phyloP scores from a whole-genome alignment of 306 rosid species.

The Lablab purpureus region DNA sequence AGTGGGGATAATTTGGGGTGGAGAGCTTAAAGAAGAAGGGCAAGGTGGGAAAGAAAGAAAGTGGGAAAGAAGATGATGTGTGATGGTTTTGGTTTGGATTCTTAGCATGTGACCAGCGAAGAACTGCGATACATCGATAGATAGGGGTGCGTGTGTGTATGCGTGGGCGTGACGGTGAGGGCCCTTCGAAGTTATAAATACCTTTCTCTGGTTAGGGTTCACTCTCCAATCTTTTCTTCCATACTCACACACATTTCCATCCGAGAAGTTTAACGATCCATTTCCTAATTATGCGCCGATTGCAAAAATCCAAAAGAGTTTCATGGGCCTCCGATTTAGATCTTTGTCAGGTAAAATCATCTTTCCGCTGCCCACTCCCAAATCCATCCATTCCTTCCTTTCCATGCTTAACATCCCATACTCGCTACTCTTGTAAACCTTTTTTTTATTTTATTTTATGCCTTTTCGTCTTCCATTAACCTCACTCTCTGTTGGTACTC shows the following conservation, averaged over 20 bases:
- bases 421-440: conserved; percentile 32
- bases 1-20: conserved; percentile 9
- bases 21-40: not conserved
- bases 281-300: conserved; percentile 73
- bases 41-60: not conserved
- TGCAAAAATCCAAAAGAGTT: conserved; percentile 75
- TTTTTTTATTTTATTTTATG: not conserved
- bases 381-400: conserved; percentile 36
- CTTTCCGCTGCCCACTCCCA: conserved; percentile 46
- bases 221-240: conserved; percentile 41
- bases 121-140: conserved; percentile 20
- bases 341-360: conserved; percentile 88
- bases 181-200: conserved; percentile 18
- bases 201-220: conserved; percentile 55
- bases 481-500: not conserved
- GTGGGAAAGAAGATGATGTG: too few species aligned
- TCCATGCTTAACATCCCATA: conserved; percentile 11
- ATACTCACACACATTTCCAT: not conserved
- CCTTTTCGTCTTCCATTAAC: not conserved
- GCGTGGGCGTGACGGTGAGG: conserved; percentile 4
- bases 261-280: conserved; percentile 43
- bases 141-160: not conserved
- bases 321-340: conserved; percentile 88
- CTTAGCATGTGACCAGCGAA: conserved; percentile 41
- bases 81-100: conserved; percentile 9